Evolutionary conservation across 1,139 yeast genomes (phyloP).

Genomic region (Scheffersomyces stambukii): DNA sequence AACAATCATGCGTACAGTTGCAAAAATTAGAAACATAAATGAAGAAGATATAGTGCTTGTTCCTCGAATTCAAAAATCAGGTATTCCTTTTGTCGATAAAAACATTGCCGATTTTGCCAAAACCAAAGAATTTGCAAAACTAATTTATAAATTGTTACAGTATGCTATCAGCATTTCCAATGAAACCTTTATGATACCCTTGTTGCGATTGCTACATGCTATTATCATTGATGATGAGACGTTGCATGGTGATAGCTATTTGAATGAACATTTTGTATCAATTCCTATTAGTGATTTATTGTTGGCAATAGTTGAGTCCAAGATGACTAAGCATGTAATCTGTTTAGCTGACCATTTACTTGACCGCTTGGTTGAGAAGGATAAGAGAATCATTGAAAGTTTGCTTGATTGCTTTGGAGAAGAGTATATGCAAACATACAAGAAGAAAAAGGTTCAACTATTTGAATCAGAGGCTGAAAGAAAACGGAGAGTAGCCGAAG

Average conservation of each 20-base stretch:
- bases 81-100: conserved; percentile 34
- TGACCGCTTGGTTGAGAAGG: conserved; percentile 45
- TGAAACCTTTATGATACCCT: conserved; percentile 50
- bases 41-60: conserved; percentile 28
- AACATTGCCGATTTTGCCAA: conserved; percentile 50
- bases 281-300: conserved; percentile 56
- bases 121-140: conserved; percentile 49
- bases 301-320: conserved; percentile 46
- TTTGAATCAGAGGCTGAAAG: conserved; percentile 41
- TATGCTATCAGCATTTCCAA: conserved; percentile 48
- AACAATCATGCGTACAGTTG: conserved; percentile 22
- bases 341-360: conserved; percentile 55
- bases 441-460: conserved; percentile 20
- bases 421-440: conserved; percentile 42
- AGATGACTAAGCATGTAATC: conserved; percentile 45
- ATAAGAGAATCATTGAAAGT: conserved; percentile 45
- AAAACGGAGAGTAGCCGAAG: conserved; percentile 36
- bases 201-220: conserved; percentile 68
- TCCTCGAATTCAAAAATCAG: conserved; percentile 29
- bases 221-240: conserved; percentile 52
- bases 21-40: conserved; percentile 25
- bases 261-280: conserved; percentile 44
- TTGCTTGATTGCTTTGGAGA: conserved; percentile 57
- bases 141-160: conserved; percentile 53
- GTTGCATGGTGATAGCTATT: conserved; percentile 30